phyloP scores from a whole-genome alignment of 2,329 filamentous ascomycete species.

The Alternaria alternata region DNA sequence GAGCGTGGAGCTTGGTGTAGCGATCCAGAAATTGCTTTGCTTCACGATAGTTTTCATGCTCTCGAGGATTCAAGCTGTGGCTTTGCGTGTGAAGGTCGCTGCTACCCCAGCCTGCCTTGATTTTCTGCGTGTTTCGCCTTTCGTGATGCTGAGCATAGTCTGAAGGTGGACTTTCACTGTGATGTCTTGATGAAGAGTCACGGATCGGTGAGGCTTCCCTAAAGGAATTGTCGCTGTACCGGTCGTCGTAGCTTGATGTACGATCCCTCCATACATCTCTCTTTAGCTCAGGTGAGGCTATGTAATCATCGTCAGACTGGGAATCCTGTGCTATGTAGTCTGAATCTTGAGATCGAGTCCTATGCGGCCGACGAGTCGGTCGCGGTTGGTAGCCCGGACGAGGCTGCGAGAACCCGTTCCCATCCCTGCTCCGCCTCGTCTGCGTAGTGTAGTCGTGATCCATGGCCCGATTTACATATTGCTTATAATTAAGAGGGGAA shows the following conservation, averaged over 20 bases:
- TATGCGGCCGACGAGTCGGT: not conserved
- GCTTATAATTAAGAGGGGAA: not conserved
- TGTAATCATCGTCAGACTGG: slow-evolving; percentile 15
- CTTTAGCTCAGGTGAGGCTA: slow-evolving; percentile 4
- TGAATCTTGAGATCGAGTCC: slow-evolving; percentile 5
- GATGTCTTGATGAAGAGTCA: not conserved
- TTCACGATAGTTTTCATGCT: slow-evolving; percentile 14
- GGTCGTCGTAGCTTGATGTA: not conserved
- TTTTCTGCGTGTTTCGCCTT: not conserved
- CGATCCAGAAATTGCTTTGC: slow-evolving; percentile 13
- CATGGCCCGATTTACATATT: slow-evolving; percentile 1
- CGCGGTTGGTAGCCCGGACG: slow-evolving; percentile 1
- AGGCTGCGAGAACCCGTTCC: not conserved
- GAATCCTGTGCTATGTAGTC: slow-evolving; percentile 7
- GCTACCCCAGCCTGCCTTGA: slow-evolving; percentile 21
- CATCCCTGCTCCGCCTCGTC: not conserved
- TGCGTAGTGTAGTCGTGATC: slow-evolving; percentile 9
- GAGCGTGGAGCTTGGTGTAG: not conserved
- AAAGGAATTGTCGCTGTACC: not conserved
- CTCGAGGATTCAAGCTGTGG: slow-evolving; percentile 11
- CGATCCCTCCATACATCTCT: not conserved
- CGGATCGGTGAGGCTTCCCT: slow-evolving; percentile 1
- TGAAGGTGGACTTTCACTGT: not conserved
- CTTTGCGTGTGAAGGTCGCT: slow-evolving; percentile 19
- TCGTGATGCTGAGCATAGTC: slow-evolving; percentile 1